Conservation (phyloP, 257 asterid genomes). For the Asclepias syriaca region DNA sequence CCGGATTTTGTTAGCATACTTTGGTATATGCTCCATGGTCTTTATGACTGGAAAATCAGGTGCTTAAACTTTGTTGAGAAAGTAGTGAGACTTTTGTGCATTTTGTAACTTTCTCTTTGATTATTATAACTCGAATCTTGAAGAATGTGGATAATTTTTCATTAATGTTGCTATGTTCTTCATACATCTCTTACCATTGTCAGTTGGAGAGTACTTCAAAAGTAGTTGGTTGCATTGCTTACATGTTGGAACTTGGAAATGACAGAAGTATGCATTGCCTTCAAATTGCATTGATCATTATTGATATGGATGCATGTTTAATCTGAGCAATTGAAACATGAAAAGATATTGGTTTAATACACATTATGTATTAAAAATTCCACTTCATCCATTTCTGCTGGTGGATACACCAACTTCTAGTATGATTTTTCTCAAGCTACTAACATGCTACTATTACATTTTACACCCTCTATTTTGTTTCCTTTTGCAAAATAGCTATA, state of each 20-base stretch:
- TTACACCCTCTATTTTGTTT: neutral
- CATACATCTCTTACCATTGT: neutral
- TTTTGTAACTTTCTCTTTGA: neutral
- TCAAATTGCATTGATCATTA: neutral
- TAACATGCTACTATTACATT: neutral
- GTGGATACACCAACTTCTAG: neutral
- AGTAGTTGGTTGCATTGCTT: neutral
- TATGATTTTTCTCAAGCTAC: neutral
- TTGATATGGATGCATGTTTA: neutral
- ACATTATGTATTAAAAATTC: neutral
- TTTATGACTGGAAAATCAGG: neutral
- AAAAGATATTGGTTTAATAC: neutral
- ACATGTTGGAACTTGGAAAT: neutral
- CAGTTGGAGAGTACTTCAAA: neutral
- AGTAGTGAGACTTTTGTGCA: neutral
- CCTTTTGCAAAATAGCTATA: too few species aligned
- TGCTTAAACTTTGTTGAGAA: neutral
- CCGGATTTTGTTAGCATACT: neutral
- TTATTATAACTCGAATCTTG: neutral
- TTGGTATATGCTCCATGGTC: neutral
- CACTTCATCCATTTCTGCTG: neutral
- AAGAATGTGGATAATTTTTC: neutral
- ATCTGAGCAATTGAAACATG: neutral
- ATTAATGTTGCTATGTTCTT: neutral
- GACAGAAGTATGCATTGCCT: neutral